Evolutionary conservation across 257 asterid species (phyloP).

Genomic region (Parsonsia alboflavescens): DNA sequence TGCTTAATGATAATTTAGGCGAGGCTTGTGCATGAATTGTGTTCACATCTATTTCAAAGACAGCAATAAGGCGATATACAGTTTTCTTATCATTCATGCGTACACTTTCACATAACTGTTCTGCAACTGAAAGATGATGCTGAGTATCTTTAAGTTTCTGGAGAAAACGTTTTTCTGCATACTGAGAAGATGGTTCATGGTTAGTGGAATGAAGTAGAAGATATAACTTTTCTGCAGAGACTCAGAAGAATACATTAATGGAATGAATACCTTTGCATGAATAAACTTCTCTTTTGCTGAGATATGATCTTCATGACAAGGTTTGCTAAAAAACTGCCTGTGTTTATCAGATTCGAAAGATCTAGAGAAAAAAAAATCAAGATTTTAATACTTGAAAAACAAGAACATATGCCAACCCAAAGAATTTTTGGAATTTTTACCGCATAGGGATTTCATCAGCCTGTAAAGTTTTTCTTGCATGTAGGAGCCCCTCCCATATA

Average conservation of each 20-base stretch:
- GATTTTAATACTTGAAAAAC: background rate
- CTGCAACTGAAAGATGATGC: constrained; percentile 53
- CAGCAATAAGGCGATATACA: constrained; percentile 73
- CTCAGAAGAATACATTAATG: constrained; percentile 8
- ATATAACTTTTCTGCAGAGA: background rate
- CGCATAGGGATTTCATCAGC: constrained; percentile 90
- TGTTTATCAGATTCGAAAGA: constrained; percentile 58
- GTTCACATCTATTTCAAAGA: constrained; percentile 61
- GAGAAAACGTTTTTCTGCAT: constrained; percentile 67
- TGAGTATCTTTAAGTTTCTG: constrained; percentile 47
- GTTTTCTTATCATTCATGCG: constrained; percentile 66
- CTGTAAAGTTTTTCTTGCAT: constrained; percentile 66
- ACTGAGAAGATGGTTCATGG: constrained; percentile 34
- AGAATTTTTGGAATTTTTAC: constrained; percentile 32
- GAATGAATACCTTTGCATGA: constrained; percentile 71
- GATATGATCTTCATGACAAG: constrained; percentile 69
- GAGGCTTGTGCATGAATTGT: constrained; percentile 55
- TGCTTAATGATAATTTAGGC: constrained; percentile 29
- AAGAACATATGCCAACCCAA: constrained; percentile 1
- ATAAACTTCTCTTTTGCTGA: constrained; percentile 88
- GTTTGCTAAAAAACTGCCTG: constrained; percentile 67
- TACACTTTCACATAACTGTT: constrained; percentile 79
- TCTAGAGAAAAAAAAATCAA: constrained; percentile 37
- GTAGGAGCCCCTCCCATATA: constrained; percentile 78
- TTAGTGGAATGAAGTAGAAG: background rate